These are phyloP conservation scores for Ascochyta rabiei DNA, from an alignment of 2,329 filamentous ascomycete species.

Conservation along the genomic window DNA sequence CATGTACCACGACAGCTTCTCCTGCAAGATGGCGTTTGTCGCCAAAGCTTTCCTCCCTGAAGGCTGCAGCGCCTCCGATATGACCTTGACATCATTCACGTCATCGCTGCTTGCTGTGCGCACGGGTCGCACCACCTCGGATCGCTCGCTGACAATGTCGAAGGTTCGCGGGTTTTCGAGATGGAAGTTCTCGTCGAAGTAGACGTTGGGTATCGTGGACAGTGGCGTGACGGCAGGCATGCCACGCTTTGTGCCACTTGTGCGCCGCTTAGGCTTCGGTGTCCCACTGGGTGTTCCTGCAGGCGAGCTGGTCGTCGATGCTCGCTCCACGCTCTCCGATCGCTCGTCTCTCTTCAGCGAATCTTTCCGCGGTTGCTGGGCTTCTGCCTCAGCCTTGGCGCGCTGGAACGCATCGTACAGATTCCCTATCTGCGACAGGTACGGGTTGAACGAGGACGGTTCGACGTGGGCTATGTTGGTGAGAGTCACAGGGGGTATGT, in stretches of 20 bases:
- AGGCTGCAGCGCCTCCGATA: constrained; percentile 60
- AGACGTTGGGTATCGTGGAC: constrained; percentile 89
- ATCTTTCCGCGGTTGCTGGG: constrained; percentile 55
- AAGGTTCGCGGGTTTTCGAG: constrained; percentile 96
- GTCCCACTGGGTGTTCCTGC: constrained; percentile 53
- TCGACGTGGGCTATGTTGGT: constrained; percentile 88
- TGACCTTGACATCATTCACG: constrained; percentile 63
- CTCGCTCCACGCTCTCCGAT: constrained; percentile 55
- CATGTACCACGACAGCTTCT: constrained; percentile 99
- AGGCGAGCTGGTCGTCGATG: constrained; percentile 44
- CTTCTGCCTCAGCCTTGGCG: constrained; percentile 77
- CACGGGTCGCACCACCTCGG: constrained; percentile 83
- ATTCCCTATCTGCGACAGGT: constrained; percentile 82
- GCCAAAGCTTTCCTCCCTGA: constrained; percentile 80
- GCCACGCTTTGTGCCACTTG: constrained; percentile 63
- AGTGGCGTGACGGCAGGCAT: constrained; percentile 80
- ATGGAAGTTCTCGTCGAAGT: constrained; percentile 94
- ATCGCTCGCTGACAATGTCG: constrained; percentile 93
- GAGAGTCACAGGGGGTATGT: constrained; percentile 91
- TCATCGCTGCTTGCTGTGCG: constrained; percentile 56
- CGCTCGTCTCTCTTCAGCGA: constrained; percentile 57
- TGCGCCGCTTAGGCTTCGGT: constrained; percentile 57
- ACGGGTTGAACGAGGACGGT: constrained; percentile 77
- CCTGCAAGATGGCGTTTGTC: constrained; percentile 95
- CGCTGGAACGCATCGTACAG: constrained; percentile 89